Conservation (phyloP, 768 basidiomycete genomes). For the Suillus sp. region DNA sequence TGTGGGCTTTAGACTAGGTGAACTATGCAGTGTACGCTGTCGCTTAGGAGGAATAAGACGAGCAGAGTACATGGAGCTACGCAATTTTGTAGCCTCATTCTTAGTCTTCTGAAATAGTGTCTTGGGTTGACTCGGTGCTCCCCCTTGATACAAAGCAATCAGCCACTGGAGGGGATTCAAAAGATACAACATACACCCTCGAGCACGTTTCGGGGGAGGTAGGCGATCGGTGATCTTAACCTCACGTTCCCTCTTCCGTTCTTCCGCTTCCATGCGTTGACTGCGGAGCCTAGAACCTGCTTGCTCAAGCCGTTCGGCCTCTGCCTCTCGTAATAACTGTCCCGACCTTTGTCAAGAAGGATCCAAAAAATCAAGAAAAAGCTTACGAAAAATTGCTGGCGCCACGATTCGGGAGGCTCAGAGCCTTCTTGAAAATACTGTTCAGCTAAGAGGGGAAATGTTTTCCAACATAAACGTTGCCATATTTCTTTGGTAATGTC, state of each 20-base stretch:
- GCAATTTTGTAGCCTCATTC: constrained; percentile 66
- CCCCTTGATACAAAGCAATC: constrained; percentile 36
- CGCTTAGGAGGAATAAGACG: constrained; percentile 53
- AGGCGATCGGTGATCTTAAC: constrained; percentile 73
- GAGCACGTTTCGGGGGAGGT: constrained; percentile 65
- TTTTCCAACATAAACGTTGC: constrained; percentile 62
- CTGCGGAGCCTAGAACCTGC: constrained; percentile 61
- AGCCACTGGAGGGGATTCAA: constrained; percentile 12
- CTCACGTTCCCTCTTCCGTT: constrained; percentile 75
- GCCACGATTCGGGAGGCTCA: constrained; percentile 64
- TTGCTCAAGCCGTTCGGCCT: constrained; percentile 66
- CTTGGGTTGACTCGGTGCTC: constrained; percentile 50
- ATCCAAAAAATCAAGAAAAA: not conserved
- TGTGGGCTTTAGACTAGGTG: constrained; percentile 37
- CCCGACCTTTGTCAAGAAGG: constrained; percentile 16
- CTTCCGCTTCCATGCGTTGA: constrained; percentile 68
- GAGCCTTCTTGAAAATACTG: constrained; percentile 43
- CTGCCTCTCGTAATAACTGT: constrained; percentile 58
- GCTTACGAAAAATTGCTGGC: constrained; percentile 67
- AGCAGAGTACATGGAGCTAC: constrained; percentile 58
- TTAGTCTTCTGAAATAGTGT: constrained; percentile 78
- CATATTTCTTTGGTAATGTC: constrained; percentile 55
- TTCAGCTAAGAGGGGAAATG: constrained; percentile 56
- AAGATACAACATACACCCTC: constrained; percentile 22
- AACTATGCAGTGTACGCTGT: constrained; percentile 43